Evolutionary conservation across 2,329 filamentous ascomycete genomes (phyloP).

Genomic region (Colletotrichum limetticola): DNA sequence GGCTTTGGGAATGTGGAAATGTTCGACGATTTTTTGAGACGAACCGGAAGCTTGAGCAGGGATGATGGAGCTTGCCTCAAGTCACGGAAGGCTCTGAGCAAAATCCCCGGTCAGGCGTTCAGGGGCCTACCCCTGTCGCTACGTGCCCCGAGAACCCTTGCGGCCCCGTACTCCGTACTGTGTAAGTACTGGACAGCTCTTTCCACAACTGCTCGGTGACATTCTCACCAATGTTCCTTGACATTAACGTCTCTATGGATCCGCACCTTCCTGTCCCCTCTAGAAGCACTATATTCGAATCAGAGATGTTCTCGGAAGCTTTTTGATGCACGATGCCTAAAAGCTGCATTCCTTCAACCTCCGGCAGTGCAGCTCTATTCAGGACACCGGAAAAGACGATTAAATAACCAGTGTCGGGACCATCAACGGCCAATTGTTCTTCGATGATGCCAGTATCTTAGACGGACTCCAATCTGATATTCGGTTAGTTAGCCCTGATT

Average conservation of each 20-base stretch:
- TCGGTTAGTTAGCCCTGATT: not conserved
- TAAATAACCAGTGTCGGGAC: not conserved
- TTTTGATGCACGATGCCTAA: not conserved
- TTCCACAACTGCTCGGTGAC: not conserved
- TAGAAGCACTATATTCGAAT: not conserved
- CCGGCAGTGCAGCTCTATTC: not conserved
- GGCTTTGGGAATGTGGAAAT: not conserved
- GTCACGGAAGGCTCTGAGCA: not conserved
- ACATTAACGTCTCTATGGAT: not conserved
- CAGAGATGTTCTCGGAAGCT: not conserved
- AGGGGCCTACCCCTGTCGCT: not conserved
- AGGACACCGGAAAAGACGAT: not conserved
- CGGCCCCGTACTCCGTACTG: no score
- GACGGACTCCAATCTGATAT: no score
- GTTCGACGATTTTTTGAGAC: slow-evolving; percentile 5
- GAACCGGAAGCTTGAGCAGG: not conserved
- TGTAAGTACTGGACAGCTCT: not conserved
- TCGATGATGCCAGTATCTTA: not conserved
- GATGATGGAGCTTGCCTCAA: not conserved
- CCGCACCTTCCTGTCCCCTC: no score
- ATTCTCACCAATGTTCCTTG: not conserved
- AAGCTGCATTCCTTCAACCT: not conserved
- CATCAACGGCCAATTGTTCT: not conserved
- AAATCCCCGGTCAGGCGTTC: not conserved
- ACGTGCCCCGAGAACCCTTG: not conserved